Base-by-base conservation (phyloP, 1,284 basidiomycete genomes). In the Calocybe gambosa region DNA sequence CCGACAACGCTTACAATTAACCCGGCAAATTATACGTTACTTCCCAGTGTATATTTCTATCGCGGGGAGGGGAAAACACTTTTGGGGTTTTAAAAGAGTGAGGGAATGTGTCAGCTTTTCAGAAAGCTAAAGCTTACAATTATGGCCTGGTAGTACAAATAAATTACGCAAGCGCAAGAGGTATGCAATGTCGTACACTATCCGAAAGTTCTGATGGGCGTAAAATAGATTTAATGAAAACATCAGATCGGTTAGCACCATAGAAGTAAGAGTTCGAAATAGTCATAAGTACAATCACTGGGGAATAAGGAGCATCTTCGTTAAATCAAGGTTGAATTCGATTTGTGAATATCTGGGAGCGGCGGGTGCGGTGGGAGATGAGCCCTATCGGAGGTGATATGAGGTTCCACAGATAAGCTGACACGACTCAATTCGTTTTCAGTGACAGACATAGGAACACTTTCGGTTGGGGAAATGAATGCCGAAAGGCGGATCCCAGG, bases 361-460 rank as follows among this genome's bases (percentile, higher is more conserved):
- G 77, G 78, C 1, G 78, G 78, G 44, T 79, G 77, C 2, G 71
- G 69, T 15, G 70, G 70, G 21, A 74, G 68, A 44, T 62, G 65
- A 16, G 70, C 67, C 28, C 61, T 60, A 33, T 54, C 58, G 19
- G 67, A 63, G 8, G 46, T 54, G 5, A 48, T 52, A 31, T 61
- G 62, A 19, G 69, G 69, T 19, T 70, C 70, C n/a, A 56, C 68
- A 12, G 78, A 76, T 1, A 74, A 71, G 42, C 63, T 64, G 49
- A 69, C 73, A 50, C 77, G 71, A 40, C 78, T 68, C 65, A 82
- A 83, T 53, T 79, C 70, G 43, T 82, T 71, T 34, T 85, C 82
- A 1, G 80, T 82, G 31, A 82, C 73, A n/a, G 83, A 80, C 54
- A 79, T 67, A 0, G 82, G 81, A 43, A 84, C 66, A 43, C 82